Evolutionary conservation across 1,284 basidiomycete genomes (phyloP).

Genomic region (Fistulina hepatica): DNA sequence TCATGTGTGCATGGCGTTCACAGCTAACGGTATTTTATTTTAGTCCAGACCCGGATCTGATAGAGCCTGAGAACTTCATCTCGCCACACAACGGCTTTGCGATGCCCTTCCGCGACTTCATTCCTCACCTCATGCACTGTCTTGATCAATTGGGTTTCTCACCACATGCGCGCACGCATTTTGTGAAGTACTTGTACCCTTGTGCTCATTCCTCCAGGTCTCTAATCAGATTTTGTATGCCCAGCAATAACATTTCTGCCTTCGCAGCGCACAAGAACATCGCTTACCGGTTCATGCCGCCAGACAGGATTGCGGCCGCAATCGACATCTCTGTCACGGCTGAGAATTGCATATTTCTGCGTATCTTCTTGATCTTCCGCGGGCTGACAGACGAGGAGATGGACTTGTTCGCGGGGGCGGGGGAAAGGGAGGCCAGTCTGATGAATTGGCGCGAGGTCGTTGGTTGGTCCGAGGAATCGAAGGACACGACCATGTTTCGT

Average conservation of each 20-base stretch:
- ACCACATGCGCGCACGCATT: slow-evolving; percentile 62
- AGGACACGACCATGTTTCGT: slow-evolving; percentile 59
- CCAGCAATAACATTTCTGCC: slow-evolving; percentile 59
- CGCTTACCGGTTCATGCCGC: slow-evolving; percentile 74
- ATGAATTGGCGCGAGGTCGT: slow-evolving; percentile 69
- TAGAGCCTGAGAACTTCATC: slow-evolving; percentile 65
- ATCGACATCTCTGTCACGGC: slow-evolving; percentile 72
- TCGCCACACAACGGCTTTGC: slow-evolving; percentile 70
- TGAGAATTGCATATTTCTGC: slow-evolving; percentile 70
- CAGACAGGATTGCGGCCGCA: slow-evolving; percentile 65
- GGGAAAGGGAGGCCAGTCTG: slow-evolving; percentile 72
- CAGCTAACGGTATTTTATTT: slow-evolving; percentile 6
- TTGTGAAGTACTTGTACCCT: slow-evolving; percentile 70
- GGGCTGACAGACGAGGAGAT: slow-evolving; percentile 72
- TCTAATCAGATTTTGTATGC: slow-evolving; percentile 1
- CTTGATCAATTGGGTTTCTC: slow-evolving; percentile 73
- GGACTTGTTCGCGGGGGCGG: slow-evolving; percentile 57
- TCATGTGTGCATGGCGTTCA: slow-evolving; percentile 1
- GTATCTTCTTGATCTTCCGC: slow-evolving; percentile 73
- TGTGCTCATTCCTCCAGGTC: slow-evolving; percentile 17
- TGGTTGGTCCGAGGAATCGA: slow-evolving; percentile 67
- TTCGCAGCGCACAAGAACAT: slow-evolving; percentile 71
- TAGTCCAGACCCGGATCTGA: slow-evolving; percentile 62
- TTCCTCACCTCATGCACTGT: slow-evolving; percentile 65
- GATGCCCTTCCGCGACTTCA: slow-evolving; percentile 67